phyloP scores from a whole-genome alignment of 2,329 filamentous ascomycete species.

The Fusarium gaditjirri region DNA sequence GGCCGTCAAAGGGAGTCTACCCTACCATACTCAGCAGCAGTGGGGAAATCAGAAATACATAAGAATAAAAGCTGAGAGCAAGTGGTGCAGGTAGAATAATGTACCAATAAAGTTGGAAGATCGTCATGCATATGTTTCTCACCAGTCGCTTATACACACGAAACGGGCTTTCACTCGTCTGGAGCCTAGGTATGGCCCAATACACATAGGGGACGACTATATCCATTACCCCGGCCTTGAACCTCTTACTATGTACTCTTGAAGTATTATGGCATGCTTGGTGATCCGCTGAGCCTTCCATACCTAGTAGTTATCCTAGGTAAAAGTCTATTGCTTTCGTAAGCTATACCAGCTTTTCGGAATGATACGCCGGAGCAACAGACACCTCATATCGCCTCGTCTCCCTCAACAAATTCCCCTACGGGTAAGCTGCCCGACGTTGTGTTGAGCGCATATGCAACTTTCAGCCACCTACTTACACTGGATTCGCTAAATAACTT shows the following conservation, averaged over 20 bases:
- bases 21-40: neutral
- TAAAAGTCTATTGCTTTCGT: conserved; percentile 11
- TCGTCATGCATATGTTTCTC: neutral
- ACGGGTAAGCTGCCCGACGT: conserved; percentile 1
- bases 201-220: neutral
- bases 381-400: conserved; percentile 1
- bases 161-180: neutral
- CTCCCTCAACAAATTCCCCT: neutral
- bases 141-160: neutral
- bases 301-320: too few species aligned
- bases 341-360: conserved; percentile 34
- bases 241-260: neutral
- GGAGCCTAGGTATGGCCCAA: neutral
- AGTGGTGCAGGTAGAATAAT: neutral
- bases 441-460: neutral
- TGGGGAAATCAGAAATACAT: neutral
- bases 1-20: neutral
- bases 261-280: neutral
- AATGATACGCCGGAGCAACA: conserved; percentile 22
- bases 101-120: neutral
- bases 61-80: neutral
- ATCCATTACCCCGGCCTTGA: neutral
- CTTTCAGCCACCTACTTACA: neutral
- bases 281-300: neutral
- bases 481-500: neutral